Evolutionary conservation across 2,329 filamentous ascomycete genomes (phyloP).

Genomic region (Ophiostoma himal-ulmi): DNA sequence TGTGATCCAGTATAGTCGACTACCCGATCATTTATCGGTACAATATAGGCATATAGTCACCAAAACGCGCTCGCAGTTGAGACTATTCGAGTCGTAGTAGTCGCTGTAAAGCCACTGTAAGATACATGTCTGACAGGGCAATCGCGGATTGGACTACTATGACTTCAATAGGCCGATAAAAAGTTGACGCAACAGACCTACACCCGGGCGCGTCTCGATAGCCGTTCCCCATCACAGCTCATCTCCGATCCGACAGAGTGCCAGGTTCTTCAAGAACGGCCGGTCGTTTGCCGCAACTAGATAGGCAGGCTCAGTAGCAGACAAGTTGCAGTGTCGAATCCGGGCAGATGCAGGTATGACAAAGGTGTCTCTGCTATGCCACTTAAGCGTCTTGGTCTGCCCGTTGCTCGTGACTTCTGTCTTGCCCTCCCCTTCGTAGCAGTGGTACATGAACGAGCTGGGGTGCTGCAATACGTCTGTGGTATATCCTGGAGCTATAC

Average conservation of each 20-base stretch:
- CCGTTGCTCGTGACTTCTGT: not conserved
- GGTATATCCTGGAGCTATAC: not conserved
- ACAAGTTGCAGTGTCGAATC: not conserved
- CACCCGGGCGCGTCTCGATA: not conserved
- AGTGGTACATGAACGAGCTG: constrained; percentile 15
- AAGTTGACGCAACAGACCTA: not conserved
- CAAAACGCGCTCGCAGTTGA: not conserved
- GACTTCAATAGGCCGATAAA: not conserved
- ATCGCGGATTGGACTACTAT: not conserved
- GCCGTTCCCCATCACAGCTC: not conserved
- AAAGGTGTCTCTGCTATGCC: not conserved
- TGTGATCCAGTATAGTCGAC: not conserved
- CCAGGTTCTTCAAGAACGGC: not conserved
- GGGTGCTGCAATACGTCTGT: constrained; percentile 11
- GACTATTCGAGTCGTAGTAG: not conserved
- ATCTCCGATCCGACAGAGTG: not conserved
- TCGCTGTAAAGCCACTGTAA: not conserved
- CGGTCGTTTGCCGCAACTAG: not conserved
- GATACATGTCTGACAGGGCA: not conserved
- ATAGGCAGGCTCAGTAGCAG: not conserved
- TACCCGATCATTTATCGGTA: not conserved
- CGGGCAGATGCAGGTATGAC: not conserved
- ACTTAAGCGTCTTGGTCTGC: not conserved
- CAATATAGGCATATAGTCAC: not conserved
- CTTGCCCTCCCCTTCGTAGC: constrained; percentile 11